Base-by-base conservation (phyloP, 2,329 filamentous ascomycete genomes). In the Calonectria honghensis region DNA sequence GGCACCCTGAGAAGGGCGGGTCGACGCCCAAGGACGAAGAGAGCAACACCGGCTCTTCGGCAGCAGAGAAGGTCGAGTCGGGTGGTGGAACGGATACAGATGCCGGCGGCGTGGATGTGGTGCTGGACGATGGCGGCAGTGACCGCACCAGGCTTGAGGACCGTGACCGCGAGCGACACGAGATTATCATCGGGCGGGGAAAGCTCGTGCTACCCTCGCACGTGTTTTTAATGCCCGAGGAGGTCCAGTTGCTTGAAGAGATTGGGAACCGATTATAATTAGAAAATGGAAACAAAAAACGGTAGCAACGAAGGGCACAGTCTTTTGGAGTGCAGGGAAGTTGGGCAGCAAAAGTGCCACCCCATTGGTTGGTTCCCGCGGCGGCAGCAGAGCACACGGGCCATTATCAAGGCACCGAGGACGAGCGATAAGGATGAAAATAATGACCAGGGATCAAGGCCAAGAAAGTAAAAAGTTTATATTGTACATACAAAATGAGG, bases 191-290 rank as follows among this genome's bases (percentile, higher is more conserved):
- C 63, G 82, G 80, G 51, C 79, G 81, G 0, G 85, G 85, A 2
- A 76, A 79, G 29, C 78, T 87, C 2, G 73, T 84, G 11, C 72
- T 87, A 11, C 85, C 85, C 1, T 77, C 82, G 9, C 79, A 84
- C 70, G 77, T 86, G 74, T 84, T 80, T 52, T 79, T 87, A 27
- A 84, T 82, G 69, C 85, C 84, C 20, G 85, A 87, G 27, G 85
- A 87, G 77, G 70, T 81, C 27, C 79, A 84, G 65, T 68, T 85
- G 14, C 70, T 87, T 39, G 84, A 86, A 75, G 81, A 81, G 27
- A 79, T 87, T 73, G 81, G 83, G 61, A 82, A 82, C 48, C 78
- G 84, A 29, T 73, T 86, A 50, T 86, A 76, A 72, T 63, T 63
- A 63, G 57, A 63, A 63, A 63, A 11, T 24, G 24, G 16, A 16